phyloP scores from a whole-genome alignment of 2,329 filamentous ascomycete genomes.

The Clonostachys byssicola region DNA sequence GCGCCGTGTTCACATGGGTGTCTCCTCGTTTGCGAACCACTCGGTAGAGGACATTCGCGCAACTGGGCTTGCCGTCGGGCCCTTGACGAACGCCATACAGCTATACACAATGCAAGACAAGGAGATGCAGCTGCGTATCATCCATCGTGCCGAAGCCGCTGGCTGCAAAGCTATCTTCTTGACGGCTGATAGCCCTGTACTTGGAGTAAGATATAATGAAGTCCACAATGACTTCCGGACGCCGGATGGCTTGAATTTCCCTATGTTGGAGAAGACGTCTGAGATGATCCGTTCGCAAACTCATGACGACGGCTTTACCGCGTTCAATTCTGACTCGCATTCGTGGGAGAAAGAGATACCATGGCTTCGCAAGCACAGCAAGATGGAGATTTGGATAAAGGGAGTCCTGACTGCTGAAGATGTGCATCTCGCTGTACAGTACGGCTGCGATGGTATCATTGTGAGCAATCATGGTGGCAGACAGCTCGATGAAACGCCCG shows the following conservation, averaged over 20 bases:
- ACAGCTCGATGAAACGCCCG: constrained; percentile 37
- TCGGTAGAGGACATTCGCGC: neutral
- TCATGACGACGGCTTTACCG: neutral
- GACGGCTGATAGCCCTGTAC: neutral
- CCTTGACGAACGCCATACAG: neutral
- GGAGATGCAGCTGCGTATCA: neutral
- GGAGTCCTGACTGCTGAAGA: constrained; percentile 36
- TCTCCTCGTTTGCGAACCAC: constrained; percentile 30
- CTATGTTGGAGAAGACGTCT: neutral
- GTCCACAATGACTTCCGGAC: constrained; percentile 40
- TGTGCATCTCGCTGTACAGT: constrained; percentile 18
- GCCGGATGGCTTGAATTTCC: constrained; percentile 19
- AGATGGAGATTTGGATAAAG: constrained; percentile 45
- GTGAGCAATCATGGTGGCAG: constrained; percentile 39
- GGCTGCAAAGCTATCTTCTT: neutral
- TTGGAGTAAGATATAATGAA: neutral
- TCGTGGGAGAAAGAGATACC: constrained; percentile 45
- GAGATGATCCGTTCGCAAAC: neutral
- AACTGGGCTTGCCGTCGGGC: neutral
- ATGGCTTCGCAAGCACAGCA: constrained; percentile 41
- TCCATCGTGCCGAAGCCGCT: neutral
- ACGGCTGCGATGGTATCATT: constrained; percentile 19
- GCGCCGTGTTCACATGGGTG: constrained; percentile 36
- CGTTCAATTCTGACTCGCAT: constrained; percentile 17
- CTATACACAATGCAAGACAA: neutral